Evolutionary conservation across 75 land plant genomes (phyloP).

Genomic region (Cupressus sempervirens): DNA sequence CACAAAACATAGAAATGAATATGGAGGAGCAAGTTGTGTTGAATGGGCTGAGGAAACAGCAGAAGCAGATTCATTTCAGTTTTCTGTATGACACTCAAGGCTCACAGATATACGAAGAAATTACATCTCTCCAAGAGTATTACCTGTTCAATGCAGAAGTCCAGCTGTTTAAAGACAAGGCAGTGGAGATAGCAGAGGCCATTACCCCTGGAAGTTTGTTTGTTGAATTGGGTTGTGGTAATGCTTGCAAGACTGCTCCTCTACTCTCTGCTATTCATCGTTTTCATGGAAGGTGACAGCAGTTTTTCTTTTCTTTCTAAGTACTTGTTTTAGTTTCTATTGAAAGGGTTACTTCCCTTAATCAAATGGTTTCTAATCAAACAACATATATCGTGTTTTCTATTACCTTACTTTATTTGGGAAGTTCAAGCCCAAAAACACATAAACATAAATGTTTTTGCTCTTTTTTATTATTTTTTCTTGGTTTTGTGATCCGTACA

Average conservation of each 20-base stretch:
- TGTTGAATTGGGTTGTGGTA: slow-evolving; percentile 43
- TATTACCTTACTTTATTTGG: too few relatives aligned
- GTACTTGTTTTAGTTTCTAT: neutral
- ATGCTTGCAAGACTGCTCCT: slow-evolving; percentile 26
- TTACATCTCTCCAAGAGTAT: slow-evolving; percentile 36
- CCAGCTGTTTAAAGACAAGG: slow-evolving; percentile 17
- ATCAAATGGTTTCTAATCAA: neutral
- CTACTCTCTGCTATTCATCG: slow-evolving; percentile 19
- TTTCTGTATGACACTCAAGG: slow-evolving; percentile 31
- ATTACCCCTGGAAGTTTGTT: slow-evolving; percentile 20
- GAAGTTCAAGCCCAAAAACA: too few relatives aligned
- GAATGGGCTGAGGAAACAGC: slow-evolving; percentile 6
- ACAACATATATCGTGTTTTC: neutral
- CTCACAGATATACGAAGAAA: slow-evolving; percentile 28
- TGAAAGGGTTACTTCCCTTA: too few relatives aligned
- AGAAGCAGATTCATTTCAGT: slow-evolving; percentile 26
- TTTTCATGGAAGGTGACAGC: slow-evolving; percentile 19
- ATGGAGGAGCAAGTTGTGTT: neutral
- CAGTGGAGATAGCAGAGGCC: slow-evolving; percentile 11
- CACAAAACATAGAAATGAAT: neutral
- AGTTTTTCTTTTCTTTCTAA: neutral
- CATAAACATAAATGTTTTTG: neutral
- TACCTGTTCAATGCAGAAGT: slow-evolving; percentile 33
- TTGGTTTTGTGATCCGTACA: neutral
- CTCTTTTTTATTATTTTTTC: too few relatives aligned